phyloP scores from a whole-genome alignment of 345 rosid genomes.

The Eucalyptus coolabah region DNA sequence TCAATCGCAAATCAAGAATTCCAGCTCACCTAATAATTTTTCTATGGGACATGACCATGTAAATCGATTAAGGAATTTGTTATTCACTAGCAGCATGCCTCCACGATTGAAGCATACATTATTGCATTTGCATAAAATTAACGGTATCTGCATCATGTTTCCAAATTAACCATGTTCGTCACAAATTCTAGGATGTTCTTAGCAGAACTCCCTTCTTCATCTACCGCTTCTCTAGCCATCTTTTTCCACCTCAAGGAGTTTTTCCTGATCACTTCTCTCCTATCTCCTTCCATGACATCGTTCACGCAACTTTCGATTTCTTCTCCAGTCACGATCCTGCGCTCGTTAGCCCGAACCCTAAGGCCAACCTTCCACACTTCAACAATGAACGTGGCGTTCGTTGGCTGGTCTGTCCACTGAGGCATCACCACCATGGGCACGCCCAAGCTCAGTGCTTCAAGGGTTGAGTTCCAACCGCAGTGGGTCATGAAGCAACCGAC shows the following conservation, averaged over 20 bases:
- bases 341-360: constrained; percentile 13
- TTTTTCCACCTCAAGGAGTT: constrained; percentile 38
- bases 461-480: constrained; percentile 67
- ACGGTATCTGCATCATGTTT: not conserved
- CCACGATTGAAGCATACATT: not conserved
- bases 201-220: constrained; percentile 47
- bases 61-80: not conserved
- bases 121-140: not conserved
- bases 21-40: not conserved
- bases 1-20: not conserved
- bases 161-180: not conserved
- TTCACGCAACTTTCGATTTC: constrained; percentile 27
- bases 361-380: constrained; percentile 54
- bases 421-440: constrained; percentile 52
- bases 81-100: not conserved
- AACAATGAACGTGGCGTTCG: constrained; percentile 34
- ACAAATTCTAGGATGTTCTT: constrained; percentile 24
- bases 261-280: constrained; percentile 12
- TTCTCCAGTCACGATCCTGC: constrained; percentile 17
- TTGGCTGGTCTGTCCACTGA: constrained; percentile 46
- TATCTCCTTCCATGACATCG: constrained; percentile 45
- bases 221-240: constrained; percentile 22
- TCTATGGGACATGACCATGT: not conserved
- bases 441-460: constrained; percentile 51
- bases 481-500: constrained; percentile 55